Evolutionary conservation across 2,329 filamentous ascomycete species (phyloP), one percentile per base, ranked within the genome.

Genomic region (Verticillium tricorpus): DNA sequence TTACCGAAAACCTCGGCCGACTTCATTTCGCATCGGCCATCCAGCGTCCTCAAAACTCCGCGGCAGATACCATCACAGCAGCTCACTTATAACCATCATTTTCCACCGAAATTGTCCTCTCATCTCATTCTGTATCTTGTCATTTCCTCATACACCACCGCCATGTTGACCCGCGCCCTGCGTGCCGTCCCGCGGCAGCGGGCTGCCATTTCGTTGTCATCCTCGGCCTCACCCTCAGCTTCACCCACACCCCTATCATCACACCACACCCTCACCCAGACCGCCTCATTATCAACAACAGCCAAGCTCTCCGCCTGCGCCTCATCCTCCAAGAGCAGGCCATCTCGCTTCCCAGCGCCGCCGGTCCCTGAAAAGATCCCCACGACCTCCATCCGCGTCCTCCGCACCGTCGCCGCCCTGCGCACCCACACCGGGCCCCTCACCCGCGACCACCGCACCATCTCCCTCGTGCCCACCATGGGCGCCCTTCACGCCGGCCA

Each of bases 381-480:
- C 11, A 80, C 80, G 39, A 82, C 83, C 5, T 77, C 81, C 3
- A 89, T 92, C 66, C 85, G 85, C 64, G 76, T 97, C 69, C 90
- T 96, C 73, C 91, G 91, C 69, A 85, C 91, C 74, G 87, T 95
- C 63, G 78, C 87, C 15, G 80, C 86, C 12, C 80, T 97, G 59
- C 90, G 92, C 45, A 76, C 82, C 68, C 90, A 89, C 80, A 87
- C 92, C 39, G 82, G 80, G 25, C 83, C 87, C 50, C 86, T 93
- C 63, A 77, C 87, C 39, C 77, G 87, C 63, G 82, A 87, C 70
- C 85, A 89, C 68, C 86, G 89, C 62, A 88, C 88, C 55, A 88
- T 99, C 62, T 92, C 90, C 63, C 86, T 99, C 32, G 93, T 99
- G 39, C 95, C 95, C 1, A 99, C 95, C 35, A 98, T 99, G 95